Conservation (phyloP, 140 eudicot species). For the Senecio squalidus region DNA sequence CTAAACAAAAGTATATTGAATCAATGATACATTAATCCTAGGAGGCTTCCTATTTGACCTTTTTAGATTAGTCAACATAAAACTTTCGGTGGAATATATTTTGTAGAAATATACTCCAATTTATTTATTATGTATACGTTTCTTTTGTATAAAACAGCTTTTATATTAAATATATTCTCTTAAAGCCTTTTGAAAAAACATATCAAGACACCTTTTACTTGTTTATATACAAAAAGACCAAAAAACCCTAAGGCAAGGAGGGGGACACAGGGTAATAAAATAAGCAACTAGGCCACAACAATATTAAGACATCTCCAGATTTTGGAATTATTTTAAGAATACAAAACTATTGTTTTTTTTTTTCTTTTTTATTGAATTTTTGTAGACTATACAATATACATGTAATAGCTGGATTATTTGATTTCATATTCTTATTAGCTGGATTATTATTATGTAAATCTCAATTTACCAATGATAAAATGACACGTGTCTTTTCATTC, state of each 20-base stretch:
- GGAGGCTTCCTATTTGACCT: constrained; percentile 6
- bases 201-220: constrained; percentile 1
- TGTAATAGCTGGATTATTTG: constrained; percentile 23
- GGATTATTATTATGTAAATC: background rate
- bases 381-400: background rate
- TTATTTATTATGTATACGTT: background rate
- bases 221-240: constrained; percentile 4
- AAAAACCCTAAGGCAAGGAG: constrained; percentile 11
- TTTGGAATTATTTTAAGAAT: constrained; percentile 3
- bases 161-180: background rate
- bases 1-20: background rate
- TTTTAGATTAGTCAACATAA: background rate
- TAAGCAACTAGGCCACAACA: too few species aligned
- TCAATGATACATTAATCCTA: background rate
- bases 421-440: constrained; percentile 16
- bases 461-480: background rate
- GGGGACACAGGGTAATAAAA: too few species aligned
- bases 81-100: background rate
- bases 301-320: constrained; percentile 4
- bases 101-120: background rate
- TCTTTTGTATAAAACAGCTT: background rate
- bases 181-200: background rate
- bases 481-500: background rate
- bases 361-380: too few species aligned
- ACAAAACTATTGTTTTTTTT: background rate